phyloP scores from a whole-genome alignment of 116 monocot species.

The Posidonia oceanica region DNA sequence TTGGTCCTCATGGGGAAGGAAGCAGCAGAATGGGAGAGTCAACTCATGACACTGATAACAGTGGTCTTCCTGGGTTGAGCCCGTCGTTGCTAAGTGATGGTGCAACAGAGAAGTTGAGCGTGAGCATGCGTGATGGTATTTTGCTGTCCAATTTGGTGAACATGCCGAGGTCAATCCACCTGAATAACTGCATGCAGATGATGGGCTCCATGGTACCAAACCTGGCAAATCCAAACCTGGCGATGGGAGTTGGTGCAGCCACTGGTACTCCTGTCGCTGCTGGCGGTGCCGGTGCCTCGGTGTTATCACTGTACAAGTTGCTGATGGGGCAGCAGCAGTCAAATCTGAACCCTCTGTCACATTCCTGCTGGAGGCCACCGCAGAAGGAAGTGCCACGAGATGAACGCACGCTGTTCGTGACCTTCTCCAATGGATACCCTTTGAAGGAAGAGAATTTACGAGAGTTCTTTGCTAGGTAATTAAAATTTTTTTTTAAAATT shows the following conservation, averaged over 20 bases:
- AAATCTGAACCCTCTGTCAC: neutral
- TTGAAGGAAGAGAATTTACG: slow-evolving; percentile 33
- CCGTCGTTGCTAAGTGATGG: no score
- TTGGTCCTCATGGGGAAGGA: neutral
- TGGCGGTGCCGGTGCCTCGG: neutral
- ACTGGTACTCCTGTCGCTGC: no score
- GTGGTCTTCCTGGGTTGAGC: neutral
- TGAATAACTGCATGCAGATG: no score
- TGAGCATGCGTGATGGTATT: no score
- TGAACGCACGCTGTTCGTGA: slow-evolving; percentile 67
- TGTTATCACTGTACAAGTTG: neutral
- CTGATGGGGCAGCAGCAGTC: neutral
- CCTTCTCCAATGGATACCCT: slow-evolving; percentile 72
- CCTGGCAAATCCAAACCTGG: neutral
- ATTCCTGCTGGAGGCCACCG: neutral
- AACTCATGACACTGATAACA: neutral
- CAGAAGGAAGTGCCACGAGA: slow-evolving; percentile 23
- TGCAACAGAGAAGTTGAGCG: no score
- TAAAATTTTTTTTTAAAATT: neutral
- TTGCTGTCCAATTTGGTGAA: no score
- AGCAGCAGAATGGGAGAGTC: neutral
- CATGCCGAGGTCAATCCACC: no score
- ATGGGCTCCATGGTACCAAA: no score
- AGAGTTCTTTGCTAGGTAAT: slow-evolving; percentile 54
- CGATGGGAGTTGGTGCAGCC: neutral